phyloP scores from a whole-genome alignment of 1,139 yeast species.

The Nakaseomyces nivariensis region DNA sequence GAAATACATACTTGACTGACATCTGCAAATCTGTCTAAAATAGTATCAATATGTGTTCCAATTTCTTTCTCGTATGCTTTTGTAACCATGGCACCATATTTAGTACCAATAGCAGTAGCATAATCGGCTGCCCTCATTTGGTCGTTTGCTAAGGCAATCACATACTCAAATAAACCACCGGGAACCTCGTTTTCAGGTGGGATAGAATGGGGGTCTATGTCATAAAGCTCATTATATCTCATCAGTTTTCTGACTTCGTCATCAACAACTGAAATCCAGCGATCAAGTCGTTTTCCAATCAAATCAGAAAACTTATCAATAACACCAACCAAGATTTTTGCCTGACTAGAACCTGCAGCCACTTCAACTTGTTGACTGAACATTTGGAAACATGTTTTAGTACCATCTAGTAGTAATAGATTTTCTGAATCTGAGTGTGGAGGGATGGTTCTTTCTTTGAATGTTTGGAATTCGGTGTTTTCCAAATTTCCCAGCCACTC shows the following conservation, averaged over 20 bases:
- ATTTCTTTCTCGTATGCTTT: slow-evolving; percentile 51
- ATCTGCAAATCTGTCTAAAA: slow-evolving; percentile 66
- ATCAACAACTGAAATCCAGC: slow-evolving; percentile 49
- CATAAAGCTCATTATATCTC: slow-evolving; percentile 29
- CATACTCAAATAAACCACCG: slow-evolving; percentile 73
- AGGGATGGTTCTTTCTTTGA: slow-evolving; percentile 52
- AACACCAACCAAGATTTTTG: slow-evolving; percentile 74
- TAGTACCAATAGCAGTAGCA: slow-evolving; percentile 62
- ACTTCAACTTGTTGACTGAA: slow-evolving; percentile 87
- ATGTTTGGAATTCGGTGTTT: slow-evolving; percentile 52
- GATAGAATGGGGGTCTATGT: slow-evolving; percentile 33
- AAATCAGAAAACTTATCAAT: slow-evolving; percentile 62
- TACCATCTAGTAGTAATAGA: slow-evolving; percentile 53
- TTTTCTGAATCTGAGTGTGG: slow-evolving; percentile 66
- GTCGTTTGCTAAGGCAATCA: slow-evolving; percentile 77
- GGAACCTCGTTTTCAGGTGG: slow-evolving; percentile 47
- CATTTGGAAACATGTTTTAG: slow-evolving; percentile 71
- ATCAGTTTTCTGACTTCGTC: slow-evolving; percentile 50
- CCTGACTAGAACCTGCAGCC: slow-evolving; percentile 81
- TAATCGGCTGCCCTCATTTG: slow-evolving; percentile 80
- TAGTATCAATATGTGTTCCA: slow-evolving; percentile 47
- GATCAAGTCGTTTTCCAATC: slow-evolving; percentile 49
- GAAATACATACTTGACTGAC: slow-evolving; percentile 62
- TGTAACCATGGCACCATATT: slow-evolving; percentile 57
- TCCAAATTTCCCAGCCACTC: slow-evolving; percentile 74